Evolutionary conservation across 192 early-diverging fungal species (phyloP).

Genomic region (Geranomyces michiganensis): DNA sequence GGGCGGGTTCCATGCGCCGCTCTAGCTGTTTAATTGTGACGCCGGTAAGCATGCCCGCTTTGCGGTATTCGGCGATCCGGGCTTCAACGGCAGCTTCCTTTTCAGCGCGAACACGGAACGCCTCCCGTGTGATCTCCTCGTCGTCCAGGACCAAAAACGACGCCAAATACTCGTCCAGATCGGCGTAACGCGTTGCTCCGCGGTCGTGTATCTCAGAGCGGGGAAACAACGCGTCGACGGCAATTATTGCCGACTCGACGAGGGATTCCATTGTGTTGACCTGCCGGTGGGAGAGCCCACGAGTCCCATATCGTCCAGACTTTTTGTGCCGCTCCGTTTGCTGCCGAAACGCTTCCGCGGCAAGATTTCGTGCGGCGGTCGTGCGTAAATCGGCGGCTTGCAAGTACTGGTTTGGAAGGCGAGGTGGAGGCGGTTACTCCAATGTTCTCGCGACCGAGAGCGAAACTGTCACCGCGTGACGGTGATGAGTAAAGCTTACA

Average conservation of each 20-base stretch:
- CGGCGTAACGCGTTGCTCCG: slow-evolving; percentile 18
- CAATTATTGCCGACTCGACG: slow-evolving; percentile 3
- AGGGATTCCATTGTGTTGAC: slow-evolving; percentile 1
- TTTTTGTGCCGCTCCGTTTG: not conserved
- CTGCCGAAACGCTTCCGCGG: not conserved
- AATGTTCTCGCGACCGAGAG: not conserved
- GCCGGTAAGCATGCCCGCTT: slow-evolving; percentile 50
- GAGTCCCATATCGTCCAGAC: slow-evolving; percentile 11
- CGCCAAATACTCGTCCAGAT: slow-evolving; percentile 33
- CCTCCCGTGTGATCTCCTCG: slow-evolving; percentile 59
- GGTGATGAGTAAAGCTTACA: slow-evolving; percentile 1
- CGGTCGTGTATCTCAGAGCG: slow-evolving; percentile 7
- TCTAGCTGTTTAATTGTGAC: slow-evolving; percentile 14
- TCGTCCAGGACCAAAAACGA: slow-evolving; percentile 67
- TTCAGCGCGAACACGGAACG: slow-evolving; percentile 37
- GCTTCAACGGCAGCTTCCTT: slow-evolving; percentile 47
- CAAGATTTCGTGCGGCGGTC: slow-evolving; percentile 13
- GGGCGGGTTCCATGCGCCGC: slow-evolving; percentile 42
- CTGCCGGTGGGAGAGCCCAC: not conserved
- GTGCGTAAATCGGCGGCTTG: slow-evolving; percentile 18
- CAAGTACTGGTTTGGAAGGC: slow-evolving; percentile 15
- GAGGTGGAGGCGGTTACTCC: slow-evolving; percentile 4
- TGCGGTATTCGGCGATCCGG: slow-evolving; percentile 47
- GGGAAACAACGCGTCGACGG: slow-evolving; percentile 16
- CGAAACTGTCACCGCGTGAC: not conserved